phyloP scores from a whole-genome alignment of 1,139 yeast genomes.

The Blastobotrys ciferrii region DNA sequence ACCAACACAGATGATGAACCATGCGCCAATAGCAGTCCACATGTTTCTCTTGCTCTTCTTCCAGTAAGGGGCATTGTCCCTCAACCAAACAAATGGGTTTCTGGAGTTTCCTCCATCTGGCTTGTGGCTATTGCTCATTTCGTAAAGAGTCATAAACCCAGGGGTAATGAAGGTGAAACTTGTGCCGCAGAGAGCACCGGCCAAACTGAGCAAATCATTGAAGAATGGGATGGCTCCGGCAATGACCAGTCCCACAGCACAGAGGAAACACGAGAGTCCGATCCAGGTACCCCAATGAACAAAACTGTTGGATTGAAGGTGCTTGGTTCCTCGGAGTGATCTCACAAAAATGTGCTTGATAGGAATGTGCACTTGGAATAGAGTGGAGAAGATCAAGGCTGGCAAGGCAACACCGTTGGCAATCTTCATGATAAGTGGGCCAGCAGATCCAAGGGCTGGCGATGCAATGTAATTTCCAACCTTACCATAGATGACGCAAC shows the following conservation, averaged over 20 bases:
- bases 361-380: slow-evolving; percentile 37
- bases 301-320: slow-evolving; percentile 23
- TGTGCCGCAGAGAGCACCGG: slow-evolving; percentile 51
- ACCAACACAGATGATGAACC: slow-evolving; percentile 14
- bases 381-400: slow-evolving; percentile 49
- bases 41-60: slow-evolving; percentile 10
- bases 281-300: slow-evolving; percentile 56
- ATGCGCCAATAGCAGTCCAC: slow-evolving; percentile 5
- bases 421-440: slow-evolving; percentile 48
- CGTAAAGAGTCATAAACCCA: slow-evolving; percentile 14
- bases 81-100: slow-evolving; percentile 7
- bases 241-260: slow-evolving; percentile 54
- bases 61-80: slow-evolving; percentile 6
- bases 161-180: slow-evolving; percentile 14
- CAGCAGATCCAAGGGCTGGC: slow-evolving; percentile 58
- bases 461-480: slow-evolving; percentile 58
- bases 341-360: slow-evolving; percentile 14
- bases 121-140: slow-evolving; percentile 5
- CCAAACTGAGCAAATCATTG: slow-evolving; percentile 53
- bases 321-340: slow-evolving; percentile 13
- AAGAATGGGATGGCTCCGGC: slow-evolving; percentile 66
- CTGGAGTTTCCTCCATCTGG: background rate
- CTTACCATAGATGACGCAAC: slow-evolving; percentile 55
- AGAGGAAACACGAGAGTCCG: slow-evolving; percentile 42
- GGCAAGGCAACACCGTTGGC: slow-evolving; percentile 63